Conservation (phyloP, 345 rosid species). For the Sapria himalayana region DNA sequence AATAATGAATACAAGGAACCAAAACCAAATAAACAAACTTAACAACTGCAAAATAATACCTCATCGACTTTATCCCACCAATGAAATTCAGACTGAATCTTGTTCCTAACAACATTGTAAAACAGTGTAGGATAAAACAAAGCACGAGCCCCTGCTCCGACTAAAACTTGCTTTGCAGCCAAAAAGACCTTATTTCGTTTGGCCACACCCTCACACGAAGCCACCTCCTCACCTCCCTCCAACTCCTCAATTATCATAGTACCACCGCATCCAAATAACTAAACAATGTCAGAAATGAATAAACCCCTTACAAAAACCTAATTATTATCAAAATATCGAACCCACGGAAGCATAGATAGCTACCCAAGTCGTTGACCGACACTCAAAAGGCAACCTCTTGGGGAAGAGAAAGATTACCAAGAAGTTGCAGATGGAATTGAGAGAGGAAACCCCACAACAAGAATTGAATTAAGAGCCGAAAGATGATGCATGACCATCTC, state of each 20-base stretch:
- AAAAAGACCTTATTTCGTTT: conserved; percentile 11
- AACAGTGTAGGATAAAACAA: conserved; percentile 77
- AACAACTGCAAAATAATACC: conserved; percentile 48
- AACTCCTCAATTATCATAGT: conserved; percentile 78
- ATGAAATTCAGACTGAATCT: conserved; percentile 61
- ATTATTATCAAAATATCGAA: too few species aligned
- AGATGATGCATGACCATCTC: too few species aligned
- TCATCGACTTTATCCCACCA: conserved; percentile 93
- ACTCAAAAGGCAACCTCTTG: too few species aligned
- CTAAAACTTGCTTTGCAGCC: conserved; percentile 44
- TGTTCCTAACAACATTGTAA: conserved; percentile 89
- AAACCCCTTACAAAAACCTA: not conserved
- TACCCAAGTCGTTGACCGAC: too few species aligned
- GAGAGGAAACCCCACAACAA: too few species aligned
- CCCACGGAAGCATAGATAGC: too few species aligned
- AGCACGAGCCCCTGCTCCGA: conserved; percentile 90
- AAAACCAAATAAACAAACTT: not conserved
- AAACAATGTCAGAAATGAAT: conserved; percentile 7
- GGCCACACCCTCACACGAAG: conserved; percentile 12
- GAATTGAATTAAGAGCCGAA: too few species aligned
- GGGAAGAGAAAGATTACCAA: too few species aligned
- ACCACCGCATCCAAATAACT: conserved; percentile 12
- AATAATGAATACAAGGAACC: too few species aligned
- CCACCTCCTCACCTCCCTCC: conserved; percentile 20
- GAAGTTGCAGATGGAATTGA: too few species aligned